Evolutionary conservation across 2,329 filamentous ascomycete species (phyloP).

Genomic region (Periconia macrospinosa): DNA sequence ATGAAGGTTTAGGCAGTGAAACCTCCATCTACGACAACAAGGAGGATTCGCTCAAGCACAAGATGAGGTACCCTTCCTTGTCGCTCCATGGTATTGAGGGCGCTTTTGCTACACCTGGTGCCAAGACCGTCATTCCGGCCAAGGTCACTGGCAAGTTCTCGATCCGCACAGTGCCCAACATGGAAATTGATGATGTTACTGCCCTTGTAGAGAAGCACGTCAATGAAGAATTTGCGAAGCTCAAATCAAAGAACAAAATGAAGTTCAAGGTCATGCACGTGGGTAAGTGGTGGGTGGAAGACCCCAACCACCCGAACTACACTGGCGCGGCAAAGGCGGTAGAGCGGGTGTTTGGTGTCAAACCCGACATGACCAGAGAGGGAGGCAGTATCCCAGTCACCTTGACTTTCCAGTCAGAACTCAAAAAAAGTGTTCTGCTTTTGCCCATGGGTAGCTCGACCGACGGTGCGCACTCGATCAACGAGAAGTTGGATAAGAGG

Average conservation of each 20-base stretch:
- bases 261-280: constrained; percentile 82
- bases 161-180: constrained; percentile 94
- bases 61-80: constrained; percentile 93
- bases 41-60: constrained; percentile 89
- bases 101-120: constrained; percentile 88
- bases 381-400: constrained; percentile 97
- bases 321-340: constrained; percentile 92
- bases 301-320: constrained; percentile 99
- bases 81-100: constrained; percentile 95
- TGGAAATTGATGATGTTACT: constrained; percentile 91
- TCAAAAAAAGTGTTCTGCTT: constrained; percentile 94
- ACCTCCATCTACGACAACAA: constrained; percentile 88
- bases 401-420: constrained; percentile 94
- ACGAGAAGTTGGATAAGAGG: constrained; percentile 94
- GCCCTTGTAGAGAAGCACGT: constrained; percentile 81
- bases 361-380: constrained; percentile 94
- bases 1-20: constrained; percentile 86
- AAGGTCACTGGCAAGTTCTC: constrained; percentile 99
- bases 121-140: constrained; percentile 97
- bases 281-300: constrained; percentile 98
- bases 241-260: constrained; percentile 89
- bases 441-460: constrained; percentile 97
- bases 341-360: constrained; percentile 88
- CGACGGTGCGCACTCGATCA: constrained; percentile 95
- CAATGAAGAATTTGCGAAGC: constrained; percentile 79